Conservation (phyloP, 1,284 basidiomycete species). For the Wolfiporia cocos region DNA sequence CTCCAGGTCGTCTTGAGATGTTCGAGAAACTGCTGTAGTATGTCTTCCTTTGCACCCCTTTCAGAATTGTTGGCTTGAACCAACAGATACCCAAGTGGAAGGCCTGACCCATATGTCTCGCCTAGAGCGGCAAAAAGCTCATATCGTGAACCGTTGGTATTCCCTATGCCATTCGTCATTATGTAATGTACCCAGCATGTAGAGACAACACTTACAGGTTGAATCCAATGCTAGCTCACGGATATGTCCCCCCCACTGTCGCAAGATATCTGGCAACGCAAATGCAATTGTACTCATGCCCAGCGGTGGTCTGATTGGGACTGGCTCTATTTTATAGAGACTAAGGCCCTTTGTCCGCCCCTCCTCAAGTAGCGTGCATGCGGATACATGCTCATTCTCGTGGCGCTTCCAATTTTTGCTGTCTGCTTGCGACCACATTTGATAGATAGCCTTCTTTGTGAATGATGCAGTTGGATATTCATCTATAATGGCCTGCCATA, state of each 20-base stretch:
- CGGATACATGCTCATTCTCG: neutral
- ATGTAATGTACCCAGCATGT: neutral
- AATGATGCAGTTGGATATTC: too few species aligned
- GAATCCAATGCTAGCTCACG: neutral
- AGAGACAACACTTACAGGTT: neutral
- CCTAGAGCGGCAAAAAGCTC: too few species aligned
- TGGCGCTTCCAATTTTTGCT: neutral
- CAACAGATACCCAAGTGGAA: too few species aligned
- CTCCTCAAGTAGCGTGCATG: neutral
- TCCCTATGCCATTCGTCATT: neutral
- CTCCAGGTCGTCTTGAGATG: too few species aligned
- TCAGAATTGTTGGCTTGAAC: too few species aligned
- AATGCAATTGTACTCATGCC: neutral
- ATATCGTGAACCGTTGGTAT: too few species aligned
- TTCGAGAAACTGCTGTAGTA: too few species aligned
- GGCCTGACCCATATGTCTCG: too few species aligned
- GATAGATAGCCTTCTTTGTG: neutral
- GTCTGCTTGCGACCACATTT: neutral
- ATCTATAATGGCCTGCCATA: too few species aligned
- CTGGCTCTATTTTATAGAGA: neutral
- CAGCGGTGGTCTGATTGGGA: neutral
- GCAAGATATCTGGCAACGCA: neutral
- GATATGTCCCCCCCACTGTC: neutral
- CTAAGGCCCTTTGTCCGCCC: neutral
- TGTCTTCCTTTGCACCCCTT: too few species aligned